phyloP scores from a whole-genome alignment of 1,284 basidiomycete species.

The Malassezia psittaci region DNA sequence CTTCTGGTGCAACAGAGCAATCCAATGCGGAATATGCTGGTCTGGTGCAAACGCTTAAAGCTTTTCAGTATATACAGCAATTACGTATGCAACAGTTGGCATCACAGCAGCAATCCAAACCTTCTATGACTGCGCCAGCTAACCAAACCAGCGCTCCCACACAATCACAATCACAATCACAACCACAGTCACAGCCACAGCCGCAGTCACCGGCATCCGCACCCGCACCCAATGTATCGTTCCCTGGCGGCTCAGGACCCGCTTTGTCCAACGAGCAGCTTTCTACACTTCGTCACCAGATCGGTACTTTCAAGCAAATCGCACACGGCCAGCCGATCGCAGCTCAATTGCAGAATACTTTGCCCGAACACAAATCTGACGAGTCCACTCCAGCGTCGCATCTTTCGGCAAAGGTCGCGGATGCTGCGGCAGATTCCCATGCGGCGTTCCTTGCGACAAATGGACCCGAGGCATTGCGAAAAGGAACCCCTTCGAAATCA shows the following conservation, averaged over 20 bases:
- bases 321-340: conserved; percentile 70
- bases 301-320: conserved; percentile 77
- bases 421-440: conserved; percentile 53
- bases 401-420: conserved; percentile 67
- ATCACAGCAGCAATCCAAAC: not conserved
- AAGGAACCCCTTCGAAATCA: not conserved
- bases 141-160: not conserved
- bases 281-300: conserved; percentile 71
- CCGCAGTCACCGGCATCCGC: conserved; percentile 6
- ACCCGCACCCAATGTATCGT: not conserved
- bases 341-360: conserved; percentile 56
- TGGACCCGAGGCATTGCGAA: conserved; percentile 23
- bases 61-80: conserved; percentile 43
- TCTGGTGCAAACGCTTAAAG: conserved; percentile 41
- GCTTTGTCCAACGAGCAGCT: conserved; percentile 58
- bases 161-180: no score
- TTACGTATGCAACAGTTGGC: conserved; percentile 37
- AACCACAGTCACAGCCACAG: no score
- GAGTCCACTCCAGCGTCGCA: conserved; percentile 53
- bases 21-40: conserved; percentile 46
- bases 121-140: not conserved
- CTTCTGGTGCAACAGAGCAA: conserved; percentile 46
- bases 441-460: conserved; percentile 58
- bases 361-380: conserved; percentile 55
- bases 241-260: conserved; percentile 5